Evolutionary conservation across 371 early-diverging fungal species (phyloP).

Genomic region (Mortierella sp.): DNA sequence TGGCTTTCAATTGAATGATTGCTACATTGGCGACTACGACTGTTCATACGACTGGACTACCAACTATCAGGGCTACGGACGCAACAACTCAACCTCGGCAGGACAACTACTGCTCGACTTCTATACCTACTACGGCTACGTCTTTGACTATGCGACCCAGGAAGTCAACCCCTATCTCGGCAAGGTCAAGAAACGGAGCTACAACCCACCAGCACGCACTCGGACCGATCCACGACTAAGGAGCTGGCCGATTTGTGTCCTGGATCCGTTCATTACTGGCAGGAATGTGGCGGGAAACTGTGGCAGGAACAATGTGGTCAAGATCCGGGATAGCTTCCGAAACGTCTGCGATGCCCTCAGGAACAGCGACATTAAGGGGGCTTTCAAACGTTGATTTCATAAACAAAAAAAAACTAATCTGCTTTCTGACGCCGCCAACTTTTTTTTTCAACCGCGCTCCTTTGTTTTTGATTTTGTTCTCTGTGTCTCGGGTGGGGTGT

Average conservation of each 20-base stretch:
- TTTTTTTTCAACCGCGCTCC: too few species aligned
- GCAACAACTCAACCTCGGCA: conserved; percentile 61
- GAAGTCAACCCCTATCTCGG: conserved; percentile 68
- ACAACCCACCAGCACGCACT: neutral
- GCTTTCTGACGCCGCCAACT: too few species aligned
- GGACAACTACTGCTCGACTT: conserved; percentile 70
- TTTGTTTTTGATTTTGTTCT: too few species aligned
- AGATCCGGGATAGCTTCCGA: conserved; percentile 1
- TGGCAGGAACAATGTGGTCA: neutral
- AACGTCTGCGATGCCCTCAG: neutral
- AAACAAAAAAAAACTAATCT: neutral
- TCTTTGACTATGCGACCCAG: conserved; percentile 61
- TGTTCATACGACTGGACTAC: conserved; percentile 23
- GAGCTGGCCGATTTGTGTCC: neutral
- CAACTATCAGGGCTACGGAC: conserved; percentile 59
- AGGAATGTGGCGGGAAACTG: conserved; percentile 15
- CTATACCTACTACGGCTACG: conserved; percentile 65
- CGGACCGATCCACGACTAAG: neutral
- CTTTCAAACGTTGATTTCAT: neutral
- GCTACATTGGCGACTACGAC: conserved; percentile 1
- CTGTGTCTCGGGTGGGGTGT: too few species aligned
- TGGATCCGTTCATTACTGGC: conserved; percentile 8
- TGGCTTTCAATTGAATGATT: neutral
- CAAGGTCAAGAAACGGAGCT: neutral
- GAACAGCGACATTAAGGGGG: neutral